Evolutionary conservation across 2,329 filamentous ascomycete species (phyloP).

Genomic region (Aphanocladium album): DNA sequence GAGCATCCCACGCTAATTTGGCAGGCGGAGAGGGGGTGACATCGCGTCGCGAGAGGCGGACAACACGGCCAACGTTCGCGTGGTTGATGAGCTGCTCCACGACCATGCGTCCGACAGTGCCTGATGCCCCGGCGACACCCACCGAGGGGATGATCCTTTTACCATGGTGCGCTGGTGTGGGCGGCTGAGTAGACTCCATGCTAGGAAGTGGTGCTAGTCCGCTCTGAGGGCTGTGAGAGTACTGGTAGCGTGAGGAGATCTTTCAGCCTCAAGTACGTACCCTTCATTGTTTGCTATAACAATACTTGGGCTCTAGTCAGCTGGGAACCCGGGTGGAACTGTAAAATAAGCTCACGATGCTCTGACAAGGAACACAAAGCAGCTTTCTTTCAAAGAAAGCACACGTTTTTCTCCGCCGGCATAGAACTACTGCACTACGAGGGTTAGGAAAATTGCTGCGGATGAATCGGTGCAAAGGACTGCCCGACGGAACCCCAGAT

Average conservation of each 20-base stretch:
- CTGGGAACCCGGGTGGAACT: no score
- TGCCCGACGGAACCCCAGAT: constrained; percentile 4
- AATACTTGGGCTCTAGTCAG: no score
- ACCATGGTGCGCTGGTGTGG: background rate
- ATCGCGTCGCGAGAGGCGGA: background rate
- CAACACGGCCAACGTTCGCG: background rate
- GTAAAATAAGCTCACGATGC: no score
- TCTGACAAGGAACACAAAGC: no score
- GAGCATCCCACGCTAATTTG: background rate
- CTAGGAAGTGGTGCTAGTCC: background rate
- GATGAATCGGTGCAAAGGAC: background rate
- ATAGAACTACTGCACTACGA: background rate
- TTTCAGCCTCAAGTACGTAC: background rate
- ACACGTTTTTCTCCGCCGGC: no score
- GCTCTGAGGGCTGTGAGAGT: background rate
- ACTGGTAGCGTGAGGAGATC: no score
- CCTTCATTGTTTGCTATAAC: background rate
- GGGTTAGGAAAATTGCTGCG: background rate
- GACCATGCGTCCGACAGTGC: background rate
- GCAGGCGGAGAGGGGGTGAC: background rate
- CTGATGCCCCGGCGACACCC: background rate
- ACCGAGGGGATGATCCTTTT: background rate
- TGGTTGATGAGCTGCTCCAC: background rate
- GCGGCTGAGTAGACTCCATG: background rate
- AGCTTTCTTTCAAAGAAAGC: no score